Base-by-base conservation (phyloP, 1,284 basidiomycete genomes). In the Porodaedalea pini region DNA sequence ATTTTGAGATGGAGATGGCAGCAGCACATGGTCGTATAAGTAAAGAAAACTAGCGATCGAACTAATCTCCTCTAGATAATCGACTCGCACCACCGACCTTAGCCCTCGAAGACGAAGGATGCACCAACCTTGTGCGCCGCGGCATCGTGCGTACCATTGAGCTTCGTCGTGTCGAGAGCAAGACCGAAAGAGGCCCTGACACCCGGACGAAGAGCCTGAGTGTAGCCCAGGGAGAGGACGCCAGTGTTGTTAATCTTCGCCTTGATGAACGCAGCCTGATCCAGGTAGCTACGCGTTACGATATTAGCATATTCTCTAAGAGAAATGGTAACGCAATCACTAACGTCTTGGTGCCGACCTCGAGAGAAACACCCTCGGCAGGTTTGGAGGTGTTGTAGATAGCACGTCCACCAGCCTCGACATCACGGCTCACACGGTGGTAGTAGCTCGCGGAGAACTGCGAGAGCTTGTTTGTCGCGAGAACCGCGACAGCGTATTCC, bases 231-330 rank as follows among this genome's bases (percentile, higher is more conserved):
- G 67, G 84, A 88, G 64, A 97, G 82, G 69, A 95, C 82, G 80
- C 94, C 94, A 64, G 86, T 74, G 79, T 96, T 96, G 87, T 97
- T 98, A 79, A 99, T 96, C 86, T 99, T 99, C 68, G 94, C 92
- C 85, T 99, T 97, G 79, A 97, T 81, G 70, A 93, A 97, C 21
- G 94, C 89, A 66, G 93, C 87, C 56, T 82, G 76, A 78, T 97
- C 94, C 64, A 96, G 86, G 78, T 88, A 89, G 56, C 85, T 88
- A 57, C 34, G 37, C 29, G 34, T 41, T 15, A 45, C 31, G 32
- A 32, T 15, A 55, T 32, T 59, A 15, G 19, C 25, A 52, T 32
- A 54, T 27, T 27, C n/a, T 34, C 7, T 23, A 48, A 48, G 49
- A 27, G 6, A 31, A 56, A 15, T 57, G 1, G 43, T 17, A 44